Evolutionary conservation across 2,329 filamentous ascomycete species (phyloP), one percentile per base, ranked within the genome.

Genomic region (Aotearoamyces nothofagi): DNA sequence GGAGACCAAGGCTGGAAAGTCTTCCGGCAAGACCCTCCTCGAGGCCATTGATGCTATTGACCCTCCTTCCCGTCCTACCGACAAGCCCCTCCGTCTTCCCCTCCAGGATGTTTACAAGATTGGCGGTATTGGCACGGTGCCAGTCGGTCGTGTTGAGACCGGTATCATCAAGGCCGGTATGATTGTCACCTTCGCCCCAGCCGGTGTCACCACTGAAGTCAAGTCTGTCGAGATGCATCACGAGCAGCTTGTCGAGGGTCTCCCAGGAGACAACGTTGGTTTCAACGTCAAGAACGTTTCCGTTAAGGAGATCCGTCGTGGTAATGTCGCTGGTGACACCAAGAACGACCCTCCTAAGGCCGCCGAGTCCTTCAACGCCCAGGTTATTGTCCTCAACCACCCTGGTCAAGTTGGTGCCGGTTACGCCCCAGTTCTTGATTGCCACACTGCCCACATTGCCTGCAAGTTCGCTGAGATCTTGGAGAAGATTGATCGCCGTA

Each of bases 211-310:
- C 78, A 96, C 90, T 74, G 90, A 98, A 82, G 90, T 96, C 77
- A 98, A 98, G 84, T 96, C 87, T 64, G 90, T 98, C 55, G 90
- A 98, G 74, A 98, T 98, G 90, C 87, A 94, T 78, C 87, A 96
- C 84, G 83, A 94, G 74, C 86, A 94, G 79, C 86, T 98, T 51
- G 39, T 60, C 45, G 78, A 93, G 75, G 90, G 90, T 81, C 57
- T 81, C 47, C 90, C 90, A 57, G 90, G 90, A 78, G 90, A 98
- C 82, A 98, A 98, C 74, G 90, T 98, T 62, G 90, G 90, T 54
- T 98, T 98, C 86, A 98, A 98, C 82, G 87, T 98, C 69, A 98
- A 98, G 86, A 98, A 98, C 90, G 90, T 98, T 56, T 96, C 90
- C 64, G 90, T 98, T 69, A 98, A 98, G 86, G 90, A 98, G 63